phyloP scores from a whole-genome alignment of 331 rosid species.

The Ulmus americana region DNA sequence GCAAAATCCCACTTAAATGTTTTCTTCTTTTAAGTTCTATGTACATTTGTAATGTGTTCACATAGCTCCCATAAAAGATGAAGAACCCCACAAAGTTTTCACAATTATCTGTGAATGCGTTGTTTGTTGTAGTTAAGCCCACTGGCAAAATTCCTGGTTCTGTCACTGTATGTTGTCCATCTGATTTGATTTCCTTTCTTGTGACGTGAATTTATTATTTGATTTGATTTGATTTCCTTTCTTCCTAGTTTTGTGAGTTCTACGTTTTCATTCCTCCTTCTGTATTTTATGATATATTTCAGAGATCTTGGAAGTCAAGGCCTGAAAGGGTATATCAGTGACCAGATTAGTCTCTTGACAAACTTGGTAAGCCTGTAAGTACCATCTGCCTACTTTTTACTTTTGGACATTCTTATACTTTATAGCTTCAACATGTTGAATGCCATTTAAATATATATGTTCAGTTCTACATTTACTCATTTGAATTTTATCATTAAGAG shows the following conservation, averaged over 20 bases:
- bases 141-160: too few relatives aligned
- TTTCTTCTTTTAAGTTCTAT: too few relatives aligned
- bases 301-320: conserved; percentile 97
- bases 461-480: conserved; percentile 12
- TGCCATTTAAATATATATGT: background rate
- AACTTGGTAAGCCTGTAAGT: conserved; percentile 98
- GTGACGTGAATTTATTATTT: too few relatives aligned
- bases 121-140: too few relatives aligned
- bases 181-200: background rate
- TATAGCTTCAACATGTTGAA: conserved; percentile 7
- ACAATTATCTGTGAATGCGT: too few relatives aligned
- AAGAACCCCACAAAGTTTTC: too few relatives aligned
- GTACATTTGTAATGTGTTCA: too few relatives aligned
- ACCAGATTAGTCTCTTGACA: conserved; percentile 68
- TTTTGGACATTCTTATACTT: background rate
- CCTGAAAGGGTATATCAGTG: conserved; percentile 77
- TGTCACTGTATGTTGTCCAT: background rate
- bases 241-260: background rate
- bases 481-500: background rate
- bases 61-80: too few relatives aligned
- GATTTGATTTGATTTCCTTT: background rate
- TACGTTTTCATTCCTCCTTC: background rate
- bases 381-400: conserved; percentile 32
- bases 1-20: too few relatives aligned
- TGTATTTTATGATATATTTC: conserved; percentile 26